Conservation (phyloP, 139 green algal genomes). For the Tetraselmis striata region DNA sequence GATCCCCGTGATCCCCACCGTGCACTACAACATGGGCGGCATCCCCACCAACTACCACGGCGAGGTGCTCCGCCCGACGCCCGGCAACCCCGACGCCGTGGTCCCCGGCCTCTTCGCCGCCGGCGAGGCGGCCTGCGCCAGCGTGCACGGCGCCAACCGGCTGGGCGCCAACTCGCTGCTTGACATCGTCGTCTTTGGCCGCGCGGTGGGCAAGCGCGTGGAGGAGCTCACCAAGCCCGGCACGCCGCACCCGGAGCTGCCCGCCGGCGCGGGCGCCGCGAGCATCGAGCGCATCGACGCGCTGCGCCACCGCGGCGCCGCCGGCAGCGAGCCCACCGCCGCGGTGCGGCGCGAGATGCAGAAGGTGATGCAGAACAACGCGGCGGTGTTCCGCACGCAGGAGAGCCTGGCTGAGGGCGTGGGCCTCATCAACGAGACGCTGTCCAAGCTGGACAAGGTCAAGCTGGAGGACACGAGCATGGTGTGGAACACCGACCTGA, state of each 20-base stretch:
- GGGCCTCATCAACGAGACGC: constrained; percentile 78
- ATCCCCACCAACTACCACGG: constrained; percentile 95
- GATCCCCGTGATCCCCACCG: constrained; percentile 94
- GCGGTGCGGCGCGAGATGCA: constrained; percentile 81
- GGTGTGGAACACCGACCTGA: constrained; percentile 92
- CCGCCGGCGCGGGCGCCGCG: constrained; percentile 59
- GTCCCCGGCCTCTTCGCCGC: constrained; percentile 92
- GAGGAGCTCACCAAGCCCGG: constrained; percentile 77
- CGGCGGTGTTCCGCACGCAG: constrained; percentile 92
- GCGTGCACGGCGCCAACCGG: constrained; percentile 96
- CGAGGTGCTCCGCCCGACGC: constrained; percentile 52
- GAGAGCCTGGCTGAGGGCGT: constrained; percentile 80
- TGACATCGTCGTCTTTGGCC: constrained; percentile 98
- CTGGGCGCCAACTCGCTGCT: constrained; percentile 97
- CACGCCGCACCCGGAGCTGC: constrained; percentile 62
- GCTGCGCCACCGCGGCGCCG: constrained; percentile 76
- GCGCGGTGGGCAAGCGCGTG: constrained; percentile 80
- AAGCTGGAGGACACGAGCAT: constrained; percentile 45
- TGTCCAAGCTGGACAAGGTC: constrained; percentile 69
- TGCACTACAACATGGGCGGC: constrained; percentile 99
- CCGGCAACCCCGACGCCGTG: constrained; percentile 66
- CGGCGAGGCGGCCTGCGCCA: constrained; percentile 88
- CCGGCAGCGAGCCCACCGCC: constrained; percentile 65
- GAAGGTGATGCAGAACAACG: constrained; percentile 78
- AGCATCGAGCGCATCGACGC: constrained; percentile 79